Evolutionary conservation across 768 basidiomycete genomes (phyloP), one percentile per base, ranked within the genome.

Genomic region (Lactarius indigo): DNA sequence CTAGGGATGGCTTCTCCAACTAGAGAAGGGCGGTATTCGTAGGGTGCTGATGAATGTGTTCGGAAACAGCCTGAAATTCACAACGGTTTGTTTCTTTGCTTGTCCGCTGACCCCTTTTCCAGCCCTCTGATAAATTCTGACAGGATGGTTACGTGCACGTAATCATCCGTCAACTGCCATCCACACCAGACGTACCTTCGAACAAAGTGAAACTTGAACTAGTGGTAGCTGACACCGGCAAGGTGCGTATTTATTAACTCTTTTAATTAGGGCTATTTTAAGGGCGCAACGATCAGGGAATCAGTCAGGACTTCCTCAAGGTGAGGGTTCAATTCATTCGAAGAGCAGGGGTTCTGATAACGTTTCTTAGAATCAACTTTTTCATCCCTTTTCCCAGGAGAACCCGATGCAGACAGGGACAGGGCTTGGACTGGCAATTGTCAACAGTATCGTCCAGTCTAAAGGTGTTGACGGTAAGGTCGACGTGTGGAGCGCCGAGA

Each of bases 321-420:
- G 92, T 90, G 66, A 57, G 72, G 70, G 9, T n/a, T 33, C 52
- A 39, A 12, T 55, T 23, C 31, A 42, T 42, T 54, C 30, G 12
- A 41, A 8, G 42, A 26, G 17, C 39, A 20, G 31, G 18, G 20
- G 7, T 23, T 44, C 35, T 70, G 52, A 65, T 47, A 39, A n/a
- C 18, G 5, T 15, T 52, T 18, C 35, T 55, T n/a, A 91, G 90
- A 94, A 97, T 72, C 92, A 96, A 78, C 81, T 98, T 6, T 98
- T 97, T 79, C 96, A 96, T 71, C 96, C 96, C 0, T 98, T 98
- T 78, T 94, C 94, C 1, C 96, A 98, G 79, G 96, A 97, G 76
- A 96, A 96, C 71, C 94, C 95, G 1, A 76, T 96, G 6, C 94
- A 96, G 73, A 88, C 93, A 1, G 95, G 95, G 1, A 97, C 95